phyloP scores from a whole-genome alignment of 202 grass and related monocot species.

The Hordeum pubiflorum region DNA sequence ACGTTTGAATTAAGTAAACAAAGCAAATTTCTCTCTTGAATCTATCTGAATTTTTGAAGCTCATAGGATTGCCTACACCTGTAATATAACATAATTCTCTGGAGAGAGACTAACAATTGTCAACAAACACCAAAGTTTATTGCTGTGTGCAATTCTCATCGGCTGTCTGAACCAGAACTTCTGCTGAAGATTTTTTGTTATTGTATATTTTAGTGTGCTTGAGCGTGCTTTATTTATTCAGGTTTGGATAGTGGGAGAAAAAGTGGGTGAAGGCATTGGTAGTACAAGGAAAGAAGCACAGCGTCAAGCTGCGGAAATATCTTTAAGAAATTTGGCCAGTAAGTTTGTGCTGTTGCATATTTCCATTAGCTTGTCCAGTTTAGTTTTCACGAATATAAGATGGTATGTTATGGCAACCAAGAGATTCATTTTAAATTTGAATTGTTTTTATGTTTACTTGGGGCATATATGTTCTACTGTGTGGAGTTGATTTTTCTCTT shows the following conservation, averaged over 20 bases:
- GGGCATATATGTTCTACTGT: background rate
- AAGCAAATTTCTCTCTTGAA: background rate
- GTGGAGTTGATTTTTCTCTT: conserved; percentile 2
- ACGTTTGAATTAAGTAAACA: background rate
- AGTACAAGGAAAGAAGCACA: conserved; percentile 89
- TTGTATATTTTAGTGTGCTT: conserved; percentile 1
- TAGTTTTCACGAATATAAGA: background rate
- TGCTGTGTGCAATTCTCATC: background rate
- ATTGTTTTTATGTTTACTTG: background rate
- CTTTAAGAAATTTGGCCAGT: conserved; percentile 80
- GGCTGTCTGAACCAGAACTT: background rate
- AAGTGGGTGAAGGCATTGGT: conserved; percentile 80
- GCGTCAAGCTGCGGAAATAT: conserved; percentile 63
- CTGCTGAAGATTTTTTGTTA: background rate
- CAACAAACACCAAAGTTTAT: background rate
- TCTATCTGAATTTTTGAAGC: background rate
- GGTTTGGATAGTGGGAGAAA: conserved; percentile 96
- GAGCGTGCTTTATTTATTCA: conserved; percentile 12
- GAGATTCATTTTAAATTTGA: background rate
- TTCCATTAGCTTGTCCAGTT: background rate
- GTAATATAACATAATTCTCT: background rate
- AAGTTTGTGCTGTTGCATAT: conserved; percentile 30
- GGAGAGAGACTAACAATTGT: background rate
- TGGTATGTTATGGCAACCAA: background rate
- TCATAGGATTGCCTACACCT: background rate